Conservation (phyloP, 1,284 basidiomycete species). For the Trichosporon faecale region DNA sequence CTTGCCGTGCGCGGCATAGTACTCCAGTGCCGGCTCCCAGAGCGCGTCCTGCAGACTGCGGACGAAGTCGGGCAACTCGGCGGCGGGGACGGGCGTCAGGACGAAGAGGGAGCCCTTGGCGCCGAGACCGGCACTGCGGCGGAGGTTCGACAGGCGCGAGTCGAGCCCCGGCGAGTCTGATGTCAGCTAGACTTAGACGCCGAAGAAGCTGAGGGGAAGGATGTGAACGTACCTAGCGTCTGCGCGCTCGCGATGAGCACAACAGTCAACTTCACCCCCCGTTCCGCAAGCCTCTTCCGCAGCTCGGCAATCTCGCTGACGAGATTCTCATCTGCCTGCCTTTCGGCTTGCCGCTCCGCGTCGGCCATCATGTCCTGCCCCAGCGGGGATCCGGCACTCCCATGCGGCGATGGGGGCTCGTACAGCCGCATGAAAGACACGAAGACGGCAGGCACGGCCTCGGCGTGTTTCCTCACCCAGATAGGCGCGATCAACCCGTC, state of each 20-base stretch:
- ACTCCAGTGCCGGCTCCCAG: conserved; percentile 82
- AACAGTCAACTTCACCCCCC: conserved; percentile 88
- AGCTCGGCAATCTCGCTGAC: conserved; percentile 72
- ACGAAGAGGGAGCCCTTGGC: conserved; percentile 90
- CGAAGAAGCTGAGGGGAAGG: too few relatives aligned
- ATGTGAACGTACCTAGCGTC: conserved; percentile 69
- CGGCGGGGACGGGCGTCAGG: conserved; percentile 77
- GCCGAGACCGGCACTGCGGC: conserved; percentile 81
- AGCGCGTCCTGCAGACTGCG: conserved; percentile 78
- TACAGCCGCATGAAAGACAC: conserved; percentile 81
- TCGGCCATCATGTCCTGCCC: conserved; percentile 26
- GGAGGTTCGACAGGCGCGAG: conserved; percentile 73
- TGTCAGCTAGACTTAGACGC: too few relatives aligned
- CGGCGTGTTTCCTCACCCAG: conserved; percentile 93
- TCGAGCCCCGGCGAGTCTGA: conserved; percentile 83
- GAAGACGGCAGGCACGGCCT: conserved; percentile 85
- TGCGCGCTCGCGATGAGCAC: conserved; percentile 84
- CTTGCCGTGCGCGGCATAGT: conserved; percentile 88
- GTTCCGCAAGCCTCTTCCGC: conserved; percentile 73
- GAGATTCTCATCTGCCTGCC: conserved; percentile 67
- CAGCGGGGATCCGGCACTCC: not conserved
- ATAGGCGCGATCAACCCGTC: conserved; percentile 95
- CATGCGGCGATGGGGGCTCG: conserved; percentile 56
- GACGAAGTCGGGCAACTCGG: conserved; percentile 81
- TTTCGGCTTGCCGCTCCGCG: conserved; percentile 61